phyloP scores from a whole-genome alignment of 306 rosid species.

The Lotus japonicus region DNA sequence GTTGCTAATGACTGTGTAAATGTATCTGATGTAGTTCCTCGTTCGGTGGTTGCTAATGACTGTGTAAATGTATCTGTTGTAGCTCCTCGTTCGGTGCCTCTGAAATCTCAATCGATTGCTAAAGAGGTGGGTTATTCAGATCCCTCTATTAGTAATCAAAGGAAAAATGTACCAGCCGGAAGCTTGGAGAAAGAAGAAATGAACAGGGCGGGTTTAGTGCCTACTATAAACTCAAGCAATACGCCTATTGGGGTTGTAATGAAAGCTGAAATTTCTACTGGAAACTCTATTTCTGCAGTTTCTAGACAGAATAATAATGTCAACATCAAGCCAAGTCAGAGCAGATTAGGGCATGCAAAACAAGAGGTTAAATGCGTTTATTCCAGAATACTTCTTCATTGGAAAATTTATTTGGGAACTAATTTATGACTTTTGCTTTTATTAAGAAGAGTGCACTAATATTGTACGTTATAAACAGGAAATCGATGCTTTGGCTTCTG shows the following conservation, averaged over 20 bases:
- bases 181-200: constrained; percentile 39
- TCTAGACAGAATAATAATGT: too few species aligned
- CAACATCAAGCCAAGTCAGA: too few species aligned
- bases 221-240: constrained; percentile 24
- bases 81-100: not conserved
- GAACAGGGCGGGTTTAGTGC: constrained; percentile 8
- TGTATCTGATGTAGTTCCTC: constrained; percentile 1
- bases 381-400: too few species aligned
- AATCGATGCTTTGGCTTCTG: too few species aligned
- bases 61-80: not conserved
- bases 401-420: too few species aligned
- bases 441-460: too few species aligned
- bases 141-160: constrained; percentile 18
- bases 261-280: constrained; percentile 32
- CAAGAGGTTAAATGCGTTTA: too few species aligned
- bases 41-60: not conserved
- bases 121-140: constrained; percentile 26
- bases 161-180: constrained; percentile 19
- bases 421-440: too few species aligned
- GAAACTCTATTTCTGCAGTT: too few species aligned
- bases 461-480: too few species aligned
- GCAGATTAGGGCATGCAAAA: too few species aligned
- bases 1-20: too few species aligned
- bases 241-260: constrained; percentile 27
- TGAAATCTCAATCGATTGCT: constrained; percentile 20